phyloP scores from a whole-genome alignment of 2,329 filamentous ascomycete species.

The Botrytis aclada region DNA sequence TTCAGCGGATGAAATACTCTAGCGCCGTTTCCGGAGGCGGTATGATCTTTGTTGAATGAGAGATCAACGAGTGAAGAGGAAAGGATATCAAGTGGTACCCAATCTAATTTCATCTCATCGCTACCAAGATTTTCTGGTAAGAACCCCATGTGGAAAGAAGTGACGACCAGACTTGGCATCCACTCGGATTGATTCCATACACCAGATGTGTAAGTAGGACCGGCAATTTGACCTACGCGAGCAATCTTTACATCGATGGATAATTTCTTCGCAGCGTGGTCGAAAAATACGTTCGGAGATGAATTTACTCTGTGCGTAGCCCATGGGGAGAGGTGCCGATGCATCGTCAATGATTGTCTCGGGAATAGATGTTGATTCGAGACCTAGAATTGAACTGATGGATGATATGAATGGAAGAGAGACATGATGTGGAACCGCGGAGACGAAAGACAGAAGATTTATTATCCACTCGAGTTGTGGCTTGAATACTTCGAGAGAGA shows the following conservation, averaged over 20 bases:
- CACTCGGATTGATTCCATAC: neutral
- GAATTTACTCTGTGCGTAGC: conserved; percentile 33
- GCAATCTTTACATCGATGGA: conserved; percentile 41
- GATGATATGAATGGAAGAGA: conserved; percentile 35
- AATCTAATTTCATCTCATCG: conserved; percentile 7
- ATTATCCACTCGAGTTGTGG: conserved; percentile 40
- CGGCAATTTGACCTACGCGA: conserved; percentile 49
- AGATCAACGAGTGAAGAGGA: neutral
- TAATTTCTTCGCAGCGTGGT: conserved; percentile 38
- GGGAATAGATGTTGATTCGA: conserved; percentile 24
- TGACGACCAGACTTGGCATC: conserved; percentile 4
- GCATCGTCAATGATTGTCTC: conserved; percentile 5
- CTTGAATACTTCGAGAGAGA: conserved; percentile 38
- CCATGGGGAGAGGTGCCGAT: conserved; percentile 25
- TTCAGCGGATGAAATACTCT: conserved; percentile 11
- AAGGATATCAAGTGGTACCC: conserved; percentile 13
- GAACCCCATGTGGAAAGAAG: neutral
- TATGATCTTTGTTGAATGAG: neutral
- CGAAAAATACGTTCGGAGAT: conserved; percentile 42
- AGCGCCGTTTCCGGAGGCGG: neutral
- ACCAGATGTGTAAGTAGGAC: conserved; percentile 24
- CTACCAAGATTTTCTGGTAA: neutral
- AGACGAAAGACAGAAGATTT: conserved; percentile 38
- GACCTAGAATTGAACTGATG: conserved; percentile 25
- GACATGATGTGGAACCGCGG: conserved; percentile 7